Percentiles rank a stretch among this genome's conserved stretches.
Conservation (phyloP, 2,329 filamentous ascomycete species). For the Cephalotrichum gorgonifer region DNA sequence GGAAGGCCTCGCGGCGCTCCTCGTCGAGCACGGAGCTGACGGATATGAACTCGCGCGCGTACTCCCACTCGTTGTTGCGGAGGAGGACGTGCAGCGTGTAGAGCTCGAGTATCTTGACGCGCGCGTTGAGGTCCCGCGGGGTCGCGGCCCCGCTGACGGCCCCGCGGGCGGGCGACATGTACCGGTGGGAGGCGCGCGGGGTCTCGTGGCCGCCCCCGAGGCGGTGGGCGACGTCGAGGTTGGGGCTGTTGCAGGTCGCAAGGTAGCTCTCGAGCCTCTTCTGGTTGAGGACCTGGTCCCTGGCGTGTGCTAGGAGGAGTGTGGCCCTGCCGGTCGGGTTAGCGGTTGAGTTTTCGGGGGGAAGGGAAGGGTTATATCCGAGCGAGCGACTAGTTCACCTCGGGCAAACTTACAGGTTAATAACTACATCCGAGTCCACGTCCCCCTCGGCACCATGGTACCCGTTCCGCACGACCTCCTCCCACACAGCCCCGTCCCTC, state of each 20-base stretch:
- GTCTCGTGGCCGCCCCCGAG: constrained; percentile 35
- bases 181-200: constrained; percentile 18
- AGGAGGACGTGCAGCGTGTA: constrained; percentile 94
- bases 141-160: constrained; percentile 60
- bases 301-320: constrained; percentile 80
- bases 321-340: constrained; percentile 55
- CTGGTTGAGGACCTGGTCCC: constrained; percentile 75
- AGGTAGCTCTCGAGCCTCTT: constrained; percentile 81
- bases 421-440: constrained; percentile 89
- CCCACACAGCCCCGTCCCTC: constrained; percentile 86
- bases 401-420: constrained; percentile 59
- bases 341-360: neutral
- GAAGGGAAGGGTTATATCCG: too few species aligned
- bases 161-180: constrained; percentile 35
- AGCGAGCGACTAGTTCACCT: neutral
- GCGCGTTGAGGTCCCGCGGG: constrained; percentile 70
- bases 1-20: constrained; percentile 78
- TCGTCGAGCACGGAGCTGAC: constrained; percentile 84
- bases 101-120: constrained; percentile 86
- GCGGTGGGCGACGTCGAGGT: constrained; percentile 59
- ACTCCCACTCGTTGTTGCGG: constrained; percentile 91
- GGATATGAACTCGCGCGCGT: constrained; percentile 81
- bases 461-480: constrained; percentile 77
- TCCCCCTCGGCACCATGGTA: constrained; percentile 84
- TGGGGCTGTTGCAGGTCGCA: constrained; percentile 57